A percentile compares a stretch with the other conserved stretches of the same genome.
These are phyloP conservation scores for Quercus lobata DNA, from an alignment of 331 rosid species.

Conservation along the genomic window DNA sequence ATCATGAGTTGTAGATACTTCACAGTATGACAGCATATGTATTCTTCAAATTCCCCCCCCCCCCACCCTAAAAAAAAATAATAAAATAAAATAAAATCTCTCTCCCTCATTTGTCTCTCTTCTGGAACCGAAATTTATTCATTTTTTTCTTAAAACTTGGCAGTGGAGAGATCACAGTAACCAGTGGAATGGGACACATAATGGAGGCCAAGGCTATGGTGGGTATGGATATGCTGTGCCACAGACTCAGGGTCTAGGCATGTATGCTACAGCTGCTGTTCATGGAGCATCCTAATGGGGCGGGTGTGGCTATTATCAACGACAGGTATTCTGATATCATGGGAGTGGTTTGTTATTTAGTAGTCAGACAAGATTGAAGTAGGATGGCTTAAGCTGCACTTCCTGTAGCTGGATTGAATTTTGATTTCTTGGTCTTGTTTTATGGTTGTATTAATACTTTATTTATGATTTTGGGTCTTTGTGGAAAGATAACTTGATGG, in stretches of 20 bases:
- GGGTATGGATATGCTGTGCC: conserved; percentile 47
- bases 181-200: conserved; percentile 69
- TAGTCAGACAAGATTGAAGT: conserved; percentile 22
- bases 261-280: conserved; percentile 57
- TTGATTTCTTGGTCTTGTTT: conserved; percentile 37
- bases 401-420: conserved; percentile 39
- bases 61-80: neutral
- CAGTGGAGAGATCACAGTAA: conserved; percentile 89
- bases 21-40: neutral
- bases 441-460: conserved; percentile 32
- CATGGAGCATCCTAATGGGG: conserved; percentile 58
- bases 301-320: neutral
- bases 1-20: neutral
- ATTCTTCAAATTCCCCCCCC: neutral
- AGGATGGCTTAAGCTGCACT: conserved; percentile 45
- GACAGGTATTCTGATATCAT: conserved; percentile 25
- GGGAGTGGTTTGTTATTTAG: conserved; percentile 23
- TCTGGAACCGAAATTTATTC: neutral
- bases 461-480: conserved; percentile 36
- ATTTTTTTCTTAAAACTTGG: conserved; percentile 6
- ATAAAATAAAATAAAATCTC: neutral
- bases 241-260: conserved; percentile 54
- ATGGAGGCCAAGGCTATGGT: conserved; percentile 68
- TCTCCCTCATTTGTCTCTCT: neutral
- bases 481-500: neutral